phyloP scores from a whole-genome alignment of 148 eudicot genomes.

The Vaccinium darrowii region DNA sequence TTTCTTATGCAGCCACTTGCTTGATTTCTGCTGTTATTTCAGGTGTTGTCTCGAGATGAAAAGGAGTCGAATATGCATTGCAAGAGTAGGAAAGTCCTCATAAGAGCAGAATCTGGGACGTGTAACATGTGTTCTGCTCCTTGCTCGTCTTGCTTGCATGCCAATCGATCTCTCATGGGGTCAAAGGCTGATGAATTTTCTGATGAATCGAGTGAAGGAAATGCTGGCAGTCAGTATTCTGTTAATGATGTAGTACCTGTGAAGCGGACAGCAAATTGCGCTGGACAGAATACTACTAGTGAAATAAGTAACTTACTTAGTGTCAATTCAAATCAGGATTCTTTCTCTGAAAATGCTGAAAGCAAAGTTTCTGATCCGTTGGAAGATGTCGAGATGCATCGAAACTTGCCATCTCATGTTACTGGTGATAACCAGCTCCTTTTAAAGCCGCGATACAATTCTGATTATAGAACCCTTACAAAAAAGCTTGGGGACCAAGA shows the following conservation, averaged over 20 bases:
- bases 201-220: conserved; percentile 37
- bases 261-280: conserved; percentile 19
- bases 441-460: conserved; percentile 9
- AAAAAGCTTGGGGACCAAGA: conserved; percentile 27
- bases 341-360: conserved; percentile 33
- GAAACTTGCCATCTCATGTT: conserved; percentile 18
- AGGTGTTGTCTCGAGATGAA: conserved; percentile 34
- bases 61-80: conserved; percentile 26
- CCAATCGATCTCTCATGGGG: conserved; percentile 28
- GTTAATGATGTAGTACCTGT: conserved; percentile 25
- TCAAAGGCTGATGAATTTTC: conserved; percentile 42
- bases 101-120: conserved; percentile 27
- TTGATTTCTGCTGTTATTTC: conserved; percentile 10
- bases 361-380: conserved; percentile 24
- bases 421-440: conserved; percentile 12
- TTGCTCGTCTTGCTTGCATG: conserved; percentile 47
- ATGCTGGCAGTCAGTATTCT: conserved; percentile 27
- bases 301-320: conserved; percentile 29
- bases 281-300: conserved; percentile 23
- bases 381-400: conserved; percentile 32
- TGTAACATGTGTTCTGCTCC: conserved; percentile 48
- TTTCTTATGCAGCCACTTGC: neutral
- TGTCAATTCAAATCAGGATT: conserved; percentile 25
- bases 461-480: conserved; percentile 13
- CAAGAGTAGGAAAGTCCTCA: conserved; percentile 22